Evolutionary conservation across 176 grass and related monocot genomes (phyloP).

Genomic region (Luzula sylvatica): DNA sequence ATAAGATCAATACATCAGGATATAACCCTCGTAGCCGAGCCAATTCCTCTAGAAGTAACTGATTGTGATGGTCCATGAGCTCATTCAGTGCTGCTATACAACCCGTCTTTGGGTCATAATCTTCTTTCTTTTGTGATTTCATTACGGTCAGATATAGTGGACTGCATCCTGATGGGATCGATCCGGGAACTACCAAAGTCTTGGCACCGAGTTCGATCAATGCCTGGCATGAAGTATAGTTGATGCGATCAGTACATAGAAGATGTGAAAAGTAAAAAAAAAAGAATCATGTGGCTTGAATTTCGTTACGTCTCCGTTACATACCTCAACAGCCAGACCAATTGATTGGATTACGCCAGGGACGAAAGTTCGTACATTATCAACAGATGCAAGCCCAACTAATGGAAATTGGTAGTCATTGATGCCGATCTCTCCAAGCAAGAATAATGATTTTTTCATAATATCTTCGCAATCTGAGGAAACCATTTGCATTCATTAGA

Average conservation of each 20-base stretch:
- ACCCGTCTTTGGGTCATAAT: conserved; percentile 22
- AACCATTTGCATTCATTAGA: too few relatives aligned
- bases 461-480: background rate
- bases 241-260: too few relatives aligned
- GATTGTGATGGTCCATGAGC: conserved; percentile 31
- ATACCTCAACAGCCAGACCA: background rate
- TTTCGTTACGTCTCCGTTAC: too few relatives aligned
- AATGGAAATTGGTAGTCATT: conserved; percentile 1
- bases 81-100: conserved; percentile 42
- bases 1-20: conserved; percentile 29
- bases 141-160: conserved; percentile 1
- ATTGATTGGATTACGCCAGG: background rate
- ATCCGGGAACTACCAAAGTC: conserved; percentile 32
- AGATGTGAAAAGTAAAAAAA: too few relatives aligned
- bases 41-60: conserved; percentile 1
- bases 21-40: background rate
- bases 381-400: background rate
- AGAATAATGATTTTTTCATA: conserved; percentile 6
- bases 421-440: conserved; percentile 13
- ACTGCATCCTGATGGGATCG: conserved; percentile 36
- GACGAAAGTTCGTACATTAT: conserved; percentile 1
- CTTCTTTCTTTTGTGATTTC: background rate
- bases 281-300: too few relatives aligned
- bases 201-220: conserved; percentile 36
- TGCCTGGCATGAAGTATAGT: conserved; percentile 25